Percentiles rank a stretch among this genome's conserved stretches.
Conservation (phyloP, 2,329 filamentous ascomycete species). For the Hymenoscyphus occultus region DNA sequence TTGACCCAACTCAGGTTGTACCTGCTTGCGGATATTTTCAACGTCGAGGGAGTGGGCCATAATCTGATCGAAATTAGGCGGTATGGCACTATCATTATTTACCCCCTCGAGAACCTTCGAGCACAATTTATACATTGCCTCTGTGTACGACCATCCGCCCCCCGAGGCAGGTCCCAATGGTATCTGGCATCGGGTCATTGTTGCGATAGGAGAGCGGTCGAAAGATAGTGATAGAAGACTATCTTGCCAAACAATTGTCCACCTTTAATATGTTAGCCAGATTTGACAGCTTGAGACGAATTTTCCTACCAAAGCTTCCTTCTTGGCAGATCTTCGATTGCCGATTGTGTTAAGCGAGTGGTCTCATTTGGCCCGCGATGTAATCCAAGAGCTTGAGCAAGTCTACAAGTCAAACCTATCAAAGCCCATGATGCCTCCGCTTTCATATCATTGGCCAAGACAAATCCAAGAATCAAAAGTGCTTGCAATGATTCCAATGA, state of each 20-base stretch:
- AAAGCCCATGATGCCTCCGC: conserved; percentile 66
- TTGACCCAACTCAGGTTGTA: conserved; percentile 51
- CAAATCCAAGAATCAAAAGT: conserved; percentile 59
- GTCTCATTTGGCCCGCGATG: conserved; percentile 41
- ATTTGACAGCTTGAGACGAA: background rate
- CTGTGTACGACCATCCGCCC: conserved; percentile 56
- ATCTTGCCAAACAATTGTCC: conserved; percentile 67
- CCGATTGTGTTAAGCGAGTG: conserved; percentile 22
- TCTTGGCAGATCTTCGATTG: conserved; percentile 27
- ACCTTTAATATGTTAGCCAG: conserved; percentile 35
- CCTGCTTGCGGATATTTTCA: conserved; percentile 42
- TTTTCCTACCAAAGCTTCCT: conserved; percentile 34
- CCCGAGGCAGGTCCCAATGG: conserved; percentile 50
- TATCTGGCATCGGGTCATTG: conserved; percentile 40
- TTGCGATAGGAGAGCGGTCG: conserved; percentile 63
- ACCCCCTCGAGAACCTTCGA: conserved; percentile 52
- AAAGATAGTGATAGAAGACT: conserved; percentile 64
- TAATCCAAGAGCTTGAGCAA: conserved; percentile 63
- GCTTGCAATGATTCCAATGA: conserved; percentile 66
- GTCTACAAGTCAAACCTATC: conserved; percentile 59
- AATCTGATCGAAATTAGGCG: conserved; percentile 44
- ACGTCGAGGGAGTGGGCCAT: conserved; percentile 54
- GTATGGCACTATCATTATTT: conserved; percentile 32
- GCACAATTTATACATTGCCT: conserved; percentile 64
- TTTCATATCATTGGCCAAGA: conserved; percentile 67